Evolutionary conservation across 371 early-diverging fungal species (phyloP), one percentile per base, ranked within the genome.

Genomic region (Lichtheimia hyalospora): DNA sequence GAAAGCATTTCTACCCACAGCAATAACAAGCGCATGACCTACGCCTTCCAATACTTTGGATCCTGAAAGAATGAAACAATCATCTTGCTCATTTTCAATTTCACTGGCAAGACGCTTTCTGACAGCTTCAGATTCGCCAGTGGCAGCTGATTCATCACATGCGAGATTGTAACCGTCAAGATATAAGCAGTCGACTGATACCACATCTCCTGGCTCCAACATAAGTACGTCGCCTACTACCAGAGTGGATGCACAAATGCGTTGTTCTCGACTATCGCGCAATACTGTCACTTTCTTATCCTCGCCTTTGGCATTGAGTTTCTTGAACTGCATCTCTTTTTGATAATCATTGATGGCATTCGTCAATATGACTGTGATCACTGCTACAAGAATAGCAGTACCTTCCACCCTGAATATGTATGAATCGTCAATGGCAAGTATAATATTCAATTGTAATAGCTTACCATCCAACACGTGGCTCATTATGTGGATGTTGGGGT

Each of bases 281-380:
- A 87, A 61, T 18, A 87, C 86, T 69, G 91, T 94, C 61, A 94
- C 92, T 0, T 64, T 69, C 54, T 94, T 87, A 68, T 96, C 95
- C 59, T 93, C 93, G 72, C 92, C 93, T 71, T 94, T 95, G 46
- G 92, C 91, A 66, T 90, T 92, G 41, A 98, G 86, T 66, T 89
- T 89, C 58, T 91, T 90, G 81, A 98, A 97, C 77, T 96, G 95
- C 54, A 74, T 75, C 71, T 97, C 97, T 77, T 97, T 96, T 73
- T 92, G 89, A 79, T 91, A 97, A 75, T 99, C 97, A 67, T 97
- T 99, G 69, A 94, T 90, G 20, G 96, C 92, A 56, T 95, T 95
- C 46, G 97, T 95, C 16, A 92, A 77, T 40, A 96, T 84, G 12
- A 98, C 96, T 14, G 95, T 89, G 3, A 93, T 73, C 20, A 98